phyloP scores from a whole-genome alignment of 768 basidiomycete species.

The Russula virescens region DNA sequence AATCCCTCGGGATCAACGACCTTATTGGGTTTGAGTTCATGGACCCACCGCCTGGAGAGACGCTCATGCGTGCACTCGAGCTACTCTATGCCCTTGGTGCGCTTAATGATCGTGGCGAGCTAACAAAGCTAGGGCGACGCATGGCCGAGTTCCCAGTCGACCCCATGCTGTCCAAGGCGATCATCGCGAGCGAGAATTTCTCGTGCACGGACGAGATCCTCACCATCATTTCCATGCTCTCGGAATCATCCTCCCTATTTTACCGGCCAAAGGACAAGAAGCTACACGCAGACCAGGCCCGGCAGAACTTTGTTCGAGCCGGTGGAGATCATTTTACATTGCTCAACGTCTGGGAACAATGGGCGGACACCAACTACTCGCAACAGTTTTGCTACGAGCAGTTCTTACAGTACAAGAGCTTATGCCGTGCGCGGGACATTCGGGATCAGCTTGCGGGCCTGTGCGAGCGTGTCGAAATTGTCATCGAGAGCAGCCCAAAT shows the following conservation, averaged over 20 bases:
- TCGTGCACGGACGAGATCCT: constrained; percentile 95
- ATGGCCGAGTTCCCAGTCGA: constrained; percentile 99
- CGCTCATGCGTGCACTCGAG: constrained; percentile 91
- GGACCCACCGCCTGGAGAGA: constrained; percentile 97
- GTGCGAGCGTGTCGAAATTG: constrained; percentile 95
- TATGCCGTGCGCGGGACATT: constrained; percentile 92
- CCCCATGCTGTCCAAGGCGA: constrained; percentile 93
- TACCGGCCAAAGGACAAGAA: constrained; percentile 99
- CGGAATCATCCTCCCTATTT: constrained; percentile 90
- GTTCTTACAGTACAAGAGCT: constrained; percentile 90
- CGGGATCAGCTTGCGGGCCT: constrained; percentile 91
- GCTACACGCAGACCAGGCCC: constrained; percentile 93
- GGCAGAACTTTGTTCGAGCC: constrained; percentile 91
- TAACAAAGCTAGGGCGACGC: constrained; percentile 92
- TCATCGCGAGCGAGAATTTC: constrained; percentile 93
- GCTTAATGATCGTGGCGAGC: constrained; percentile 90
- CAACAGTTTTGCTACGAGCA: constrained; percentile 97
- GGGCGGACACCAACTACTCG: constrained; percentile 96
- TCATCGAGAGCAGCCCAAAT: constrained; percentile 83
- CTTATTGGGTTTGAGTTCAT: constrained; percentile 98
- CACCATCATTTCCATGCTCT: constrained; percentile 96
- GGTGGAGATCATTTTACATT: constrained; percentile 98
- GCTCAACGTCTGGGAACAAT: constrained; percentile 97
- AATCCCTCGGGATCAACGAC: constrained; percentile 97
- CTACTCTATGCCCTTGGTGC: constrained; percentile 93